phyloP scores from a whole-genome alignment of 1,284 basidiomycete species.

The Pyrrhoderma noxium region DNA sequence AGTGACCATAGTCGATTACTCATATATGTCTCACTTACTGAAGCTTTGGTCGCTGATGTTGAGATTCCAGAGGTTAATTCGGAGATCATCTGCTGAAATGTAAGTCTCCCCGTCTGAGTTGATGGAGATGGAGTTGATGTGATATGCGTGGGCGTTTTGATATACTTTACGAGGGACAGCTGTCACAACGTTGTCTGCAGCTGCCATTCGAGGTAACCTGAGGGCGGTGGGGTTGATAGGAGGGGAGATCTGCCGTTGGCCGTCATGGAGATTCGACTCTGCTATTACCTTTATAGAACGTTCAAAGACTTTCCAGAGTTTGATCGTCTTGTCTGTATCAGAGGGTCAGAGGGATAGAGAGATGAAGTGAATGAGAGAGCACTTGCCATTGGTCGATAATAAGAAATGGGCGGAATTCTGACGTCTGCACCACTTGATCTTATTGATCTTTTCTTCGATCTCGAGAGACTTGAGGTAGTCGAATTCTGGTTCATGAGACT shows the following conservation, averaged over 20 bases:
- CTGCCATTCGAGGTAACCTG: constrained; percentile 81
- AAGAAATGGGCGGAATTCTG: constrained; percentile 98
- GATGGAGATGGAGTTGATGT: constrained; percentile 99
- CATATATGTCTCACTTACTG: constrained; percentile 55
- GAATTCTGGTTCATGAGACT: constrained; percentile 99
- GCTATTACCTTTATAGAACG: constrained; percentile 94
- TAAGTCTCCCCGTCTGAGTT: constrained; percentile 99
- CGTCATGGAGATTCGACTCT: constrained; percentile 91
- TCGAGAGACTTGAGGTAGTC: constrained; percentile 99
- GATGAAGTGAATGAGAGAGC: not conserved
- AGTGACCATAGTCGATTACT: constrained; percentile 1
- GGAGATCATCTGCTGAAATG: constrained; percentile 95
- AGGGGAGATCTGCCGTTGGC: constrained; percentile 57
- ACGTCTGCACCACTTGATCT: constrained; percentile 99
- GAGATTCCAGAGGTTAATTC: constrained; percentile 98
- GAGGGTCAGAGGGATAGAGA: not conserved
- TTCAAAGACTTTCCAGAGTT: constrained; percentile 99
- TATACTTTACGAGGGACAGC: constrained; percentile 99
- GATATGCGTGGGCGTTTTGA: constrained; percentile 98
- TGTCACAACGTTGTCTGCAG: constrained; percentile 97
- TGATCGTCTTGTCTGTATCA: constrained; percentile 99
- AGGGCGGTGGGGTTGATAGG: constrained; percentile 54
- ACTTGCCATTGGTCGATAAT: constrained; percentile 89
- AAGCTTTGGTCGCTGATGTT: constrained; percentile 99
- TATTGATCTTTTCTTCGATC: constrained; percentile 99